phyloP scores from a whole-genome alignment of 257 asterid genomes.

The Nicotiana obtusifolia region DNA sequence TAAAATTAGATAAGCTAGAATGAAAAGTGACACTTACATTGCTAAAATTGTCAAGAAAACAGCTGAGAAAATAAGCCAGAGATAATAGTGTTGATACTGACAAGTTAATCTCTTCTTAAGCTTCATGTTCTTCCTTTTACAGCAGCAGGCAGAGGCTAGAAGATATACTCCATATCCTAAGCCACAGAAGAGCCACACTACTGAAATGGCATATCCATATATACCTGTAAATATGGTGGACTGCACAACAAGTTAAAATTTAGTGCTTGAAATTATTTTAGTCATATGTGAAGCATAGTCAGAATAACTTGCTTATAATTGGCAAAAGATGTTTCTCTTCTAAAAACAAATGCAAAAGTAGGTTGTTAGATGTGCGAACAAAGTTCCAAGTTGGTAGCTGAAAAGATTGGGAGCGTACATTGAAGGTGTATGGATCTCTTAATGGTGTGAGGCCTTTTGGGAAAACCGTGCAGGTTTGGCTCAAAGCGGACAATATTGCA shows the following conservation, averaged over 20 bases:
- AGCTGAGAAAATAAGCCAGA: conserved; percentile 42
- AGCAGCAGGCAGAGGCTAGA: conserved; percentile 18
- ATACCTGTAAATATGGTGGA: conserved; percentile 70
- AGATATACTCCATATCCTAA: conserved; percentile 48
- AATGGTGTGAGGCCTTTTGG: no score
- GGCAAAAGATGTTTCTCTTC: no score
- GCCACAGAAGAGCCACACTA: conserved; percentile 59
- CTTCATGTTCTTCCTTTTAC: conserved; percentile 23
- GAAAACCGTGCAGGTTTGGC: no score
- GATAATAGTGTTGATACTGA: conserved; percentile 24
- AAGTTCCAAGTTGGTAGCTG: no score
- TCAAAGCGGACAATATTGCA: no score
- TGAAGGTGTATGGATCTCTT: no score
- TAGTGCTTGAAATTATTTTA: not conserved
- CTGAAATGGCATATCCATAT: conserved; percentile 59
- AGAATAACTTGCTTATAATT: no score
- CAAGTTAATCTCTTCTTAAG: conserved; percentile 35
- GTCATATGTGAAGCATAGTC: no score
- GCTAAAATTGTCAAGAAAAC: conserved; percentile 50
- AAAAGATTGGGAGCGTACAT: no score
- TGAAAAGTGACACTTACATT: conserved; percentile 34
- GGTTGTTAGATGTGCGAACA: no score
- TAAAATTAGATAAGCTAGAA: not conserved
- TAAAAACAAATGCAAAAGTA: no score
- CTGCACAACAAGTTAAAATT: conserved; percentile 31